These are phyloP conservation scores for Vanilla planifolia DNA, from an alignment of 106 monocot genomes.

Conservation along the genomic window DNA sequence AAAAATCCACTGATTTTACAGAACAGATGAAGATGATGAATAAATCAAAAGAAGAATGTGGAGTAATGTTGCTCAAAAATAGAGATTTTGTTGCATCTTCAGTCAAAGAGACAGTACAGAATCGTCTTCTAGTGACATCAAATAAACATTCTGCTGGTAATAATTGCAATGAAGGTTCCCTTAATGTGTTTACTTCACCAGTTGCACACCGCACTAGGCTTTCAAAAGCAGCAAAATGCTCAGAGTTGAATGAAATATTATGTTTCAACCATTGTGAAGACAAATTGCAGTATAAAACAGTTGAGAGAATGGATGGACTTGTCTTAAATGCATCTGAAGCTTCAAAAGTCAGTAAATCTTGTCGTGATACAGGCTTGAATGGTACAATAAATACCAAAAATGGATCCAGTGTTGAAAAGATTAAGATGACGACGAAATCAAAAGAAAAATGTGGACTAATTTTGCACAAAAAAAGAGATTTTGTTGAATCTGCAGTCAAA, in stretches of 20 bases:
- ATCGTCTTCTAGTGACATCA: background rate
- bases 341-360: slow-evolving; percentile 4
- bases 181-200: slow-evolving; percentile 22
- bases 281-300: slow-evolving; percentile 6
- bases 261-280: slow-evolving; percentile 4
- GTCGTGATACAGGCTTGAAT: slow-evolving; percentile 13
- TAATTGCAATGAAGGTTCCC: slow-evolving; percentile 1
- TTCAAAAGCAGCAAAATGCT: slow-evolving; percentile 13
- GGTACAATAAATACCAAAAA: slow-evolving; percentile 16
- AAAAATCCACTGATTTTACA: slow-evolving; percentile 6
- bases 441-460: background rate
- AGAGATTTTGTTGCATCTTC: slow-evolving; percentile 10
- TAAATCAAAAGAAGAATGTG: slow-evolving; percentile 1
- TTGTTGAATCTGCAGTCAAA: slow-evolving; percentile 4
- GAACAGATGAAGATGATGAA: slow-evolving; percentile 12
- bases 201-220: slow-evolving; percentile 48
- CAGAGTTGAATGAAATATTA: background rate
- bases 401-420: too few relatives aligned
- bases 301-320: slow-evolving; percentile 7
- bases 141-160: slow-evolving; percentile 12
- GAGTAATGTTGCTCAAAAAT: background rate
- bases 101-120: slow-evolving; percentile 2
- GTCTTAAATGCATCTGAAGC: slow-evolving; percentile 11
- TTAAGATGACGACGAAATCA: slow-evolving; percentile 4
- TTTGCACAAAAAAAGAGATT: slow-evolving; percentile 4